Percentiles rank a stretch among this genome's conserved stretches.
Conservation (phyloP, 495 filamentous ascomycete genomes). For the Penicillium maclennaniae region DNA sequence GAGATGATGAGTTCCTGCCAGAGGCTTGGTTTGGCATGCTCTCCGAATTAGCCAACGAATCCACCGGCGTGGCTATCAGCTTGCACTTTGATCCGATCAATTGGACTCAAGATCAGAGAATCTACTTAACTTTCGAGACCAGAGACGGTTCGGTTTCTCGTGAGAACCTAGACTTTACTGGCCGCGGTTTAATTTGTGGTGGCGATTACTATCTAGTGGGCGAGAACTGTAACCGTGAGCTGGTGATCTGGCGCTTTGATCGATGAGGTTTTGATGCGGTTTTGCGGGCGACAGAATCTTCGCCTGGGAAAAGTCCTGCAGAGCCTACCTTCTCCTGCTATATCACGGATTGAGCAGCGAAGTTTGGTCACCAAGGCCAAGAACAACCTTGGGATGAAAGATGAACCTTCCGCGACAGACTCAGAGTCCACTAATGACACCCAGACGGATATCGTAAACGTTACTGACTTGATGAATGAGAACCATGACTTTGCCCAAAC, state of each 20-base stretch:
- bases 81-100: conserved; percentile 39
- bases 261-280: conserved; percentile 18
- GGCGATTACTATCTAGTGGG: conserved; percentile 63
- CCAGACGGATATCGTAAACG: neutral
- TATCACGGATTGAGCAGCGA: too few species aligned
- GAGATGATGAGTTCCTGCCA: neutral
- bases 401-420: neutral
- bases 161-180: conserved; percentile 50
- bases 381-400: neutral
- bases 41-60: conserved; percentile 48
- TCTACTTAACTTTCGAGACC: conserved; percentile 33
- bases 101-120: conserved; percentile 16
- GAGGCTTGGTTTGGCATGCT: conserved; percentile 44
- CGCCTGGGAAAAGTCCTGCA: too few species aligned
- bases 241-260: conserved; percentile 56
- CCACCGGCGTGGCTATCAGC: conserved; percentile 53
- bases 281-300: neutral
- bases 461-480: neutral
- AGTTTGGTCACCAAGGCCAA: neutral
- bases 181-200: conserved; percentile 54
- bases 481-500: neutral
- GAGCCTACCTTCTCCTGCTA: too few species aligned
- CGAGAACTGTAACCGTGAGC: conserved; percentile 48
- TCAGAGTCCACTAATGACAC: neutral
- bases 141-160: conserved; percentile 34